Percentiles rank a stretch among this genome's conserved stretches.
These are phyloP conservation scores for Rhizophora mangle DNA, from an alignment of 345 rosid genomes.

Conservation along the genomic window DNA sequence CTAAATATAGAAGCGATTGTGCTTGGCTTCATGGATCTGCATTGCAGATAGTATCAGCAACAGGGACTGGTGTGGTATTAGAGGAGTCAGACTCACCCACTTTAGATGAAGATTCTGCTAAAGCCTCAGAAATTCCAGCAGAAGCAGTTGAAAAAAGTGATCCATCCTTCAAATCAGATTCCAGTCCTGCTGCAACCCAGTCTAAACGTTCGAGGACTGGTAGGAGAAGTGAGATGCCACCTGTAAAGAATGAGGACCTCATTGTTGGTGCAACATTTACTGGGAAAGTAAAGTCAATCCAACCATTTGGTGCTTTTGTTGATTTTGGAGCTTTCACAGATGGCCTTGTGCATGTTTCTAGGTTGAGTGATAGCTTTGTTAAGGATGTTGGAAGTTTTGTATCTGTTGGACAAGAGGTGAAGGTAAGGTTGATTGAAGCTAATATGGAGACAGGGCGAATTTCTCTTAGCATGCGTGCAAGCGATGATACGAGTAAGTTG, in stretches of 20 bases:
- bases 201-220: conserved; percentile 44
- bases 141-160: conserved; percentile 34
- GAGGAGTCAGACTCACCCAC: conserved; percentile 58
- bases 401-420: conserved; percentile 83
- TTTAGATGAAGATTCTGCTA: conserved; percentile 36
- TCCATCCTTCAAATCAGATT: conserved; percentile 31
- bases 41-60: conserved; percentile 38
- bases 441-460: conserved; percentile 67
- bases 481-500: conserved; percentile 48
- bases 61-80: conserved; percentile 58
- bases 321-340: conserved; percentile 90
- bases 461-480: conserved; percentile 77
- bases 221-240: conserved; percentile 80
- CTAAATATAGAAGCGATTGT: conserved; percentile 36
- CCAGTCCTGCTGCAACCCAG: conserved; percentile 35
- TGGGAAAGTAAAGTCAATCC: conserved; percentile 85
- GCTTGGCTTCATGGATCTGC: conserved; percentile 36
- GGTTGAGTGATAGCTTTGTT: conserved; percentile 69
- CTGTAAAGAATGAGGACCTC: conserved; percentile 75
- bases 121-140: conserved; percentile 32
- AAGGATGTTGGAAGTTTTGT: conserved; percentile 79
- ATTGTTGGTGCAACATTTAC: conserved; percentile 72
- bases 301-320: conserved; percentile 91
- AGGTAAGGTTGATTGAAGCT: conserved; percentile 76
- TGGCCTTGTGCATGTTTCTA: conserved; percentile 87